Evolutionary conservation across 257 asterid species (phyloP).

Genomic region (Scutellaria baicalensis): DNA sequence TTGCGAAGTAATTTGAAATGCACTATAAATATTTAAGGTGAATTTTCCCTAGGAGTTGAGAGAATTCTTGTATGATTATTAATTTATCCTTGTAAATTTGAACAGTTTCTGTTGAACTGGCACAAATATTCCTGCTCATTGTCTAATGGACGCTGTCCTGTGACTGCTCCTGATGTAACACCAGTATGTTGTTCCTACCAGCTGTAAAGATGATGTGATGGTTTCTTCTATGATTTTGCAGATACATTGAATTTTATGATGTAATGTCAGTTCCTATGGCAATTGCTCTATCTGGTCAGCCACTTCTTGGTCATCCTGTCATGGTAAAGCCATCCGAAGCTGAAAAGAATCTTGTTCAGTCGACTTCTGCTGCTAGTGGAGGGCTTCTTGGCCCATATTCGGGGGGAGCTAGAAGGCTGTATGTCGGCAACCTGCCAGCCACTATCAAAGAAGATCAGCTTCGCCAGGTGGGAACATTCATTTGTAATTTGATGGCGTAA

Average conservation of each 20-base stretch:
- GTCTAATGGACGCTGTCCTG: background rate
- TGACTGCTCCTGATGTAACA: background rate
- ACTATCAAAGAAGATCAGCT: constrained; percentile 65
- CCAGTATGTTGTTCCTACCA: background rate
- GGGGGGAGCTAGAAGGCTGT: constrained; percentile 56
- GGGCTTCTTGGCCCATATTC: constrained; percentile 43
- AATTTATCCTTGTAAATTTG: background rate
- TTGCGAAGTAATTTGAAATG: background rate
- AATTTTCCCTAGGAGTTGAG: background rate
- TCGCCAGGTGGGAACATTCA: constrained; percentile 41
- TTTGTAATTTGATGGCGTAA: constrained; percentile 4
- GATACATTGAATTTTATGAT: constrained; percentile 65
- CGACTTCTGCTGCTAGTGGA: constrained; percentile 39
- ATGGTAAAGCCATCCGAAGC: constrained; percentile 86
- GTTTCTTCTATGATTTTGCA: constrained; percentile 18
- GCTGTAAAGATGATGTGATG: background rate
- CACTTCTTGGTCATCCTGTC: constrained; percentile 57
- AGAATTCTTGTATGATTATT: background rate
- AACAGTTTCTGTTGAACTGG: background rate
- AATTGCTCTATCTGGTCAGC: constrained; percentile 72
- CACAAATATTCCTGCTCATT: background rate
- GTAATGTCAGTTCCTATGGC: constrained; percentile 74
- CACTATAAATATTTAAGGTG: background rate
- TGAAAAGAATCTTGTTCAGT: constrained; percentile 70
- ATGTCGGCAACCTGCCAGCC: constrained; percentile 60